A percentile compares a stretch with the other conserved stretches of the same genome.
Evolutionary conservation across 441 rosid genomes (phyloP).

Genomic region (Jatropha podagrica): DNA sequence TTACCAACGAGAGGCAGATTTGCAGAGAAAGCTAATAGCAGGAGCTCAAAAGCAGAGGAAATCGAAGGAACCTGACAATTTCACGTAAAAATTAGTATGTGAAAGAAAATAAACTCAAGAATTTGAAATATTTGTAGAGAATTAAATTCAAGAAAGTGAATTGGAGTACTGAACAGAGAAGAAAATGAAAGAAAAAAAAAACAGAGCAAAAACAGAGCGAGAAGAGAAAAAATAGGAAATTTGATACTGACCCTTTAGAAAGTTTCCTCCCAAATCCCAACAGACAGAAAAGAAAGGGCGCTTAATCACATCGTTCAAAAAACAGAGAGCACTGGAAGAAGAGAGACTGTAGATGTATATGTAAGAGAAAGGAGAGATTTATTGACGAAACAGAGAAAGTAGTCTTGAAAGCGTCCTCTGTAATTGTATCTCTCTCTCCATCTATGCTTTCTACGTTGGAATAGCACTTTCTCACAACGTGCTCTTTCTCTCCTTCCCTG

Average conservation of each 20-base stretch:
- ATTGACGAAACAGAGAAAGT: conserved; percentile 7
- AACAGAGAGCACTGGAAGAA: background rate
- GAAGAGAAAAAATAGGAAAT: background rate
- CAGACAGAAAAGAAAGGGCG: background rate
- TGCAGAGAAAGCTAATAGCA: background rate
- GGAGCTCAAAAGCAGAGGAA: background rate
- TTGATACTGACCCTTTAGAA: conserved; percentile 11
- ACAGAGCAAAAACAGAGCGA: background rate
- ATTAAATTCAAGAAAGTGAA: background rate
- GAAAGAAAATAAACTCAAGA: background rate
- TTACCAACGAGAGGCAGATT: conserved; percentile 6
- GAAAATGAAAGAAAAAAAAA: background rate
- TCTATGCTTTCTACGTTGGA: background rate
- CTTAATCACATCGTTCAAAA: conserved; percentile 23
- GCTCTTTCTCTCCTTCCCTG: background rate
- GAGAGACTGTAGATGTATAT: background rate
- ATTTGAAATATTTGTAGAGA: background rate
- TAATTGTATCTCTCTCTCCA: background rate
- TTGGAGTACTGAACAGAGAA: background rate
- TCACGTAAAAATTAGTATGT: background rate
- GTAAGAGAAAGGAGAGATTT: background rate
- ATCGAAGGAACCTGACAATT: conserved; percentile 7
- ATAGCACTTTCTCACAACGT: background rate
- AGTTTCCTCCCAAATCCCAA: conserved; percentile 18
- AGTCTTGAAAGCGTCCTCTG: background rate